Evolutionary conservation across 805 yeast species (phyloP).

Genomic region (Candida silvicultrix): DNA sequence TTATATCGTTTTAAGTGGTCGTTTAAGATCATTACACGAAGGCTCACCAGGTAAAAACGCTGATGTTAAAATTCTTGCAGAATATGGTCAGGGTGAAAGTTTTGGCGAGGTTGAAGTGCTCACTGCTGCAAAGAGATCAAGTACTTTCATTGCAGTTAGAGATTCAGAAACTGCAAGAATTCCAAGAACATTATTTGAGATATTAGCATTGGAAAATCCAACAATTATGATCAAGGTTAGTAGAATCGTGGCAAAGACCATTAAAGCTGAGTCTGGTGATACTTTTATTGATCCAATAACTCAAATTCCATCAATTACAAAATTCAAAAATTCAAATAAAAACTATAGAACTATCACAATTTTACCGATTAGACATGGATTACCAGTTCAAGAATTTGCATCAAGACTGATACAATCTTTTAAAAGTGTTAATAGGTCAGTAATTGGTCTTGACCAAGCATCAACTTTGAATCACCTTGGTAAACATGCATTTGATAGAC

Average conservation of each 20-base stretch:
- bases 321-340: slow-evolving; percentile 23
- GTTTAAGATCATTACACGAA: slow-evolving; percentile 53
- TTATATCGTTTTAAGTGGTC: slow-evolving; percentile 82
- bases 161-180: slow-evolving; percentile 93
- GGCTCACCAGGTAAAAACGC: slow-evolving; percentile 14
- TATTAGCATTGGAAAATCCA: slow-evolving; percentile 78
- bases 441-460: slow-evolving; percentile 78
- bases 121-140: slow-evolving; percentile 65
- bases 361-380: slow-evolving; percentile 68
- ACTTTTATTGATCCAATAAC: slow-evolving; percentile 7
- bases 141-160: slow-evolving; percentile 76
- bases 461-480: slow-evolving; percentile 78
- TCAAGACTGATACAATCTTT: slow-evolving; percentile 65
- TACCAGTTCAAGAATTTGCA: slow-evolving; percentile 89
- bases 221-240: slow-evolving; percentile 87
- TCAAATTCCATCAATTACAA: slow-evolving; percentile 25
- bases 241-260: slow-evolving; percentile 69
- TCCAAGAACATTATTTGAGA: slow-evolving; percentile 84
- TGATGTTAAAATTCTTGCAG: slow-evolving; percentile 44
- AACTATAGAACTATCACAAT: slow-evolving; percentile 80
- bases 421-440: slow-evolving; percentile 62
- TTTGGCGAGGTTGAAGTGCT: slow-evolving; percentile 94
- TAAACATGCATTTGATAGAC: slow-evolving; percentile 84
- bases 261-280: slow-evolving; percentile 17
- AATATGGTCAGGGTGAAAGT: slow-evolving; percentile 90